Evolutionary conservation across 306 rosid genomes (phyloP).

Genomic region (Crotalaria pallida): DNA sequence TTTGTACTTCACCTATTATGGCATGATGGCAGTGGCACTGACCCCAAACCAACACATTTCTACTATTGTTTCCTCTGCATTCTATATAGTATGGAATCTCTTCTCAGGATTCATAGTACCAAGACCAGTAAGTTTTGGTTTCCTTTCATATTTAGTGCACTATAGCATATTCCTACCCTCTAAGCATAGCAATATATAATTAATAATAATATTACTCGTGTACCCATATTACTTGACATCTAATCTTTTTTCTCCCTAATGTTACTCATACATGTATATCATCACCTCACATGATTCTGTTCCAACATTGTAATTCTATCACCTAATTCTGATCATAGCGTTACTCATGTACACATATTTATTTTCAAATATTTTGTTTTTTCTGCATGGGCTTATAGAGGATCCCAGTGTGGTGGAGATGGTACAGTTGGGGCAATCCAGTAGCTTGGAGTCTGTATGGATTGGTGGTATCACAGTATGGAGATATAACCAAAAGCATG

Average conservation of each 20-base stretch:
- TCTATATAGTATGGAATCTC: slow-evolving; percentile 49
- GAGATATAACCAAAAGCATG: slow-evolving; percentile 31
- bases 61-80: slow-evolving; percentile 38
- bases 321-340: too few relatives aligned
- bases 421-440: slow-evolving; percentile 54
- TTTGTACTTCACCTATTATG: slow-evolving; percentile 52
- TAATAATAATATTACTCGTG: too few relatives aligned
- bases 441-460: slow-evolving; percentile 61
- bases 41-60: slow-evolving; percentile 54
- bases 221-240: too few relatives aligned
- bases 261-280: too few relatives aligned
- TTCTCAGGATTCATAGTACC: slow-evolving; percentile 62
- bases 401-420: slow-evolving; percentile 62
- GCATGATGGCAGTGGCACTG: slow-evolving; percentile 56
- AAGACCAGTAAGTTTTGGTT: slow-evolving; percentile 37
- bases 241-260: too few relatives aligned
- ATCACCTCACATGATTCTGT: too few relatives aligned
- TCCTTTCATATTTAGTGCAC: neutral
- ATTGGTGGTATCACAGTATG: slow-evolving; percentile 53
- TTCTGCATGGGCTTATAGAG: slow-evolving; percentile 26
- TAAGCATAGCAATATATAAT: neutral
- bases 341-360: too few relatives aligned
- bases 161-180: neutral
- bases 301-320: too few relatives aligned
- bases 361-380: too few relatives aligned